Evolutionary conservation across 345 rosid genomes (phyloP).

Genomic region (Erucastrum elatum): DNA sequence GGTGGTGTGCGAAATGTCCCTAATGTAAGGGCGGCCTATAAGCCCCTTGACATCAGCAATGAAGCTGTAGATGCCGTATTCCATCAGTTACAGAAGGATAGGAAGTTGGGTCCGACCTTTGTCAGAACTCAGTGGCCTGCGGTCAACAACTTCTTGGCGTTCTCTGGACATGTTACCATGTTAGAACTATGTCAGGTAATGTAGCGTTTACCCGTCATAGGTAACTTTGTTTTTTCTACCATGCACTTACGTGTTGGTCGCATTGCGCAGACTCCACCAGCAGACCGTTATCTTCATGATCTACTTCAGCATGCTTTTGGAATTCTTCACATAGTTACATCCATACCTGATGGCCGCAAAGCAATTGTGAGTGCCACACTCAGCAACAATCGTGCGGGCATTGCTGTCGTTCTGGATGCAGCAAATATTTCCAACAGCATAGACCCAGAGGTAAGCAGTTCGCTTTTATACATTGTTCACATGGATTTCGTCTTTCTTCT

Average conservation of each 20-base stretch:
- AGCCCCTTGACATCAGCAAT: conserved; percentile 95
- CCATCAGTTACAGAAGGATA: conserved; percentile 90
- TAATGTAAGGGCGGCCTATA: conserved; percentile 81
- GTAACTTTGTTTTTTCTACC: conserved; percentile 13
- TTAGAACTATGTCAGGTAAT: conserved; percentile 92
- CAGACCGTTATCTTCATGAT: conserved; percentile 92
- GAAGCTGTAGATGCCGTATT: conserved; percentile 93
- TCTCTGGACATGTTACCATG: conserved; percentile 86
- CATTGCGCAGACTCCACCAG: conserved; percentile 83
- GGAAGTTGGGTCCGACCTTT: conserved; percentile 90
- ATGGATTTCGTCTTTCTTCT: conserved; percentile 19
- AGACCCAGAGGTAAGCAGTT: conserved; percentile 79
- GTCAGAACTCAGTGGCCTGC: conserved; percentile 88
- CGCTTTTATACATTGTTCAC: conserved; percentile 16
- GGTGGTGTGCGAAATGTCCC: conserved; percentile 69
- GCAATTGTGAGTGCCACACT: conserved; percentile 78
- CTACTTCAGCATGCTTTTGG: conserved; percentile 97
- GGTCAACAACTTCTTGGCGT: conserved; percentile 70
- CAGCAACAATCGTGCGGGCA: conserved; percentile 86
- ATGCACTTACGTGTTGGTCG: conserved; percentile 25
- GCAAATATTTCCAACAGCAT: conserved; percentile 76
- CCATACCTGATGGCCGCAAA: conserved; percentile 84
- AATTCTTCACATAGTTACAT: conserved; percentile 84
- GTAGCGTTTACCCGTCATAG: conserved; percentile 9
- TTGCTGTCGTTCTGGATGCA: conserved; percentile 93